A percentile compares a stretch with the other conserved stretches of the same genome.
These are phyloP conservation scores for Aspergillus cavernicola DNA, from an alignment of 495 filamentous ascomycete species.

Conservation along the genomic window DNA sequence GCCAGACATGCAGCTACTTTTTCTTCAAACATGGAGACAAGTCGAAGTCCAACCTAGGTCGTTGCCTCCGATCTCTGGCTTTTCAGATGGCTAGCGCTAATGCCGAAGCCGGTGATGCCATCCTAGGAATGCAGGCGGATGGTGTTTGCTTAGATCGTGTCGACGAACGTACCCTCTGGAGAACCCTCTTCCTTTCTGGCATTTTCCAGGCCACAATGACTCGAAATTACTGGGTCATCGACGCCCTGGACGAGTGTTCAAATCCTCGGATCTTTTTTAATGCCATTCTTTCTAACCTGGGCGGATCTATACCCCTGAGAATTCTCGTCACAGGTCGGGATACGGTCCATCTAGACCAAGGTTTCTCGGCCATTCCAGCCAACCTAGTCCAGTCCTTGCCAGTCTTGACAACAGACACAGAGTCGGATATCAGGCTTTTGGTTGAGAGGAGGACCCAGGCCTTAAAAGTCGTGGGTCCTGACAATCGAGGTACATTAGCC, in stretches of 20 bases:
- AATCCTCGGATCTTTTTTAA: conserved; percentile 18
- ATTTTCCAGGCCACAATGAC: conserved; percentile 21
- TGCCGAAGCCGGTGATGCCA: conserved; percentile 11
- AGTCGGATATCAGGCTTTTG: conserved; percentile 19
- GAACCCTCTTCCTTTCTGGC: conserved; percentile 31
- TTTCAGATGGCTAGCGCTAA: conserved; percentile 34
- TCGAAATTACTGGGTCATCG: conserved; percentile 40
- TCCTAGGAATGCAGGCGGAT: conserved; percentile 23
- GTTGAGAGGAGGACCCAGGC: conserved; percentile 16
- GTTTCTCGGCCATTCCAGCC: conserved; percentile 4
- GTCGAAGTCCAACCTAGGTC: conserved; percentile 20
- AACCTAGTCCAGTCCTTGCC: not conserved
- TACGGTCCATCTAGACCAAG: conserved; percentile 3
- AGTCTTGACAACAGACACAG: conserved; percentile 17
- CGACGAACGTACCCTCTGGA: conserved; percentile 33
- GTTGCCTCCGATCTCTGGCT: conserved; percentile 33
- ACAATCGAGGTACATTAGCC: conserved; percentile 13
- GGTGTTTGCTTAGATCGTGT: conserved; percentile 20
- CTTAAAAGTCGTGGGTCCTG: conserved; percentile 5
- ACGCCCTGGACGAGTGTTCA: conserved; percentile 39
- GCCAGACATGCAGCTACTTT: not conserved
- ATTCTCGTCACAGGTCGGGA: conserved; percentile 32
- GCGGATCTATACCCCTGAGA: conserved; percentile 19
- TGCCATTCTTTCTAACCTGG: conserved; percentile 26
- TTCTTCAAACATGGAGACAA: conserved; percentile 36